Evolutionary conservation across 371 early-diverging fungal genomes (phyloP).

Genomic region (Coemansia sp.): DNA sequence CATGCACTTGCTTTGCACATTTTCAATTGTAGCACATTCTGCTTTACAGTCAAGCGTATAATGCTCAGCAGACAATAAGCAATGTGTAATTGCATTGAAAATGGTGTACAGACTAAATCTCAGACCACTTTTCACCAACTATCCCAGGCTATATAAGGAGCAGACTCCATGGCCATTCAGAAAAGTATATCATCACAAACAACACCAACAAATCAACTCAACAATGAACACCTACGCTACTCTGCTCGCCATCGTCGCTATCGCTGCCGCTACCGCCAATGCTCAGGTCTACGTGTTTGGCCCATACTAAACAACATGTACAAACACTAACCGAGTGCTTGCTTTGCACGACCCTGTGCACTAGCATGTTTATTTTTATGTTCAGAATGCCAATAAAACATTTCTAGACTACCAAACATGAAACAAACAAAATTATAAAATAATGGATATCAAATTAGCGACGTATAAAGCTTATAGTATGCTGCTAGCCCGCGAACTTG

Average conservation of each 20-base stretch:
- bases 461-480: not conserved
- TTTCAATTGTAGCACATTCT: not conserved
- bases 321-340: not conserved
- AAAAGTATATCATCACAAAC: not conserved
- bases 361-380: too few relatives aligned
- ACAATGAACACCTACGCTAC: constrained; percentile 10
- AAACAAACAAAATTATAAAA: not conserved
- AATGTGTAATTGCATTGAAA: not conserved
- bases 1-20: not conserved
- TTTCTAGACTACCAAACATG: not conserved
- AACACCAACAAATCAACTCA: not conserved
- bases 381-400: too few relatives aligned
- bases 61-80: not conserved
- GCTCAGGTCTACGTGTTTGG: constrained; percentile 29
- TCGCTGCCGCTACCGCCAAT: constrained; percentile 26
- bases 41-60: not conserved
- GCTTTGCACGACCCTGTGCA: not conserved
- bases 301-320: constrained; percentile 1
- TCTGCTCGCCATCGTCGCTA: not conserved
- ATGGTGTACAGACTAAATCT: not conserved
- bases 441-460: not conserved
- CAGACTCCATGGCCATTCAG: not conserved
- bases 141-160: not conserved
- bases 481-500: not conserved
- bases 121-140: not conserved